A percentile compares a stretch with the other conserved stretches of the same genome.
Conservation (phyloP, 495 filamentous ascomycete species). For the Cenococcum geophilum region DNA sequence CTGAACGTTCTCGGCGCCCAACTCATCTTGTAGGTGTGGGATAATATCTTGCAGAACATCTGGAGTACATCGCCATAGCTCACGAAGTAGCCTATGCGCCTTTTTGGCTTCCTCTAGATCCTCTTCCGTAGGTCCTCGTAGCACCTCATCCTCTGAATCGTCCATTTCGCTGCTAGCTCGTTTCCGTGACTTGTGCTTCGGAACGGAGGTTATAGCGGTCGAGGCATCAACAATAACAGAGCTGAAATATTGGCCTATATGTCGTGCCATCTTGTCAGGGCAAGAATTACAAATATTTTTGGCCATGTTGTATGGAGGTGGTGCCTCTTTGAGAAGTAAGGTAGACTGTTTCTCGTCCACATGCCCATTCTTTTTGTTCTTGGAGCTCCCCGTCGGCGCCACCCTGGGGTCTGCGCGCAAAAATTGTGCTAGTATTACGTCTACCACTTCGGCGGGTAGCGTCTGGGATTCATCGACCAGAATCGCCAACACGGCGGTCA, state of each 20-base stretch:
- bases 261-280: constrained; percentile 86
- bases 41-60: constrained; percentile 87
- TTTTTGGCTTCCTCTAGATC: constrained; percentile 84
- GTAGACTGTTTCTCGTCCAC: constrained; percentile 70
- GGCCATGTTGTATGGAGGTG: constrained; percentile 91
- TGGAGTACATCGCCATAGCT: constrained; percentile 90
- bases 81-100: constrained; percentile 80
- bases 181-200: constrained; percentile 16
- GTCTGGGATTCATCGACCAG: constrained; percentile 79
- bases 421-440: constrained; percentile 93
- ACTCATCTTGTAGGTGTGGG: constrained; percentile 86
- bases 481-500: constrained; percentile 76
- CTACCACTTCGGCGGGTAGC: constrained; percentile 78
- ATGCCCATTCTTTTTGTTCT: constrained; percentile 56
- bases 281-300: constrained; percentile 87
- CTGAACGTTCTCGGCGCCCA: constrained; percentile 81
- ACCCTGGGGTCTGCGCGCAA: constrained; percentile 68
- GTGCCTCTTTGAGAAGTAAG: constrained; percentile 73
- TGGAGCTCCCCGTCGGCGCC: constrained; percentile 35
- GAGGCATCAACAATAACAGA: constrained; percentile 90
- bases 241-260: constrained; percentile 94
- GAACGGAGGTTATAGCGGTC: constrained; percentile 29
- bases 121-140: constrained; percentile 61
- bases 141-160: constrained; percentile 63
- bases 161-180: constrained; percentile 47